Conservation (phyloP, 2,329 filamentous ascomycete species). For the Tolypocladium tropicale region DNA sequence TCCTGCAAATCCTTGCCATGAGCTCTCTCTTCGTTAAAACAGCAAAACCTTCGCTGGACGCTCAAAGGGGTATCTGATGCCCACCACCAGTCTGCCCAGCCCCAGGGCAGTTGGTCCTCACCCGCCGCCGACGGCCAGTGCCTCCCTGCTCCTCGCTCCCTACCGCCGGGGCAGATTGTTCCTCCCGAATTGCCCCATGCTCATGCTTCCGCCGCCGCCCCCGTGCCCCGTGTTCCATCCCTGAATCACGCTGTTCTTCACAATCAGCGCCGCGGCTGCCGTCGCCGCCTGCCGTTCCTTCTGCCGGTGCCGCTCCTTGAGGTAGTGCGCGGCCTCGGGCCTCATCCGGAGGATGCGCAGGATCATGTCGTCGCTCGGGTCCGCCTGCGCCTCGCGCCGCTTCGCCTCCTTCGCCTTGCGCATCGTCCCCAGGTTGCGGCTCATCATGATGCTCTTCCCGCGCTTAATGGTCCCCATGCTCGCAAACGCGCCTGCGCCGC, state of each 20-base stretch:
- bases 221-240: conserved; percentile 37
- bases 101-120: neutral
- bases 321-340: conserved; percentile 76
- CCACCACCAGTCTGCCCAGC: neutral
- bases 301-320: conserved; percentile 84
- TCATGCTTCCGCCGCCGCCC: conserved; percentile 8
- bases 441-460: conserved; percentile 82
- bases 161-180: conserved; percentile 38
- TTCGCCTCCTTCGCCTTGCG: conserved; percentile 92
- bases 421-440: conserved; percentile 92
- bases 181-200: conserved; percentile 29
- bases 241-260: conserved; percentile 72
- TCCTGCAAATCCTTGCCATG: neutral
- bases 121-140: neutral
- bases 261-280: conserved; percentile 87
- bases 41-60: neutral
- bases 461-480: conserved; percentile 58
- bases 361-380: conserved; percentile 98
- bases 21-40: neutral
- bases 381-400: conserved; percentile 87
- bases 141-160: conserved; percentile 4
- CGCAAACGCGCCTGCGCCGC: conserved; percentile 37
- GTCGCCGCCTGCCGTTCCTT: conserved; percentile 87
- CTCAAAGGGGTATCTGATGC: neutral
- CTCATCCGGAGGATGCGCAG: conserved; percentile 89